Base-by-base conservation (phyloP, 2,329 filamentous ascomycete species). In the Metarhizium anisopliae region DNA sequence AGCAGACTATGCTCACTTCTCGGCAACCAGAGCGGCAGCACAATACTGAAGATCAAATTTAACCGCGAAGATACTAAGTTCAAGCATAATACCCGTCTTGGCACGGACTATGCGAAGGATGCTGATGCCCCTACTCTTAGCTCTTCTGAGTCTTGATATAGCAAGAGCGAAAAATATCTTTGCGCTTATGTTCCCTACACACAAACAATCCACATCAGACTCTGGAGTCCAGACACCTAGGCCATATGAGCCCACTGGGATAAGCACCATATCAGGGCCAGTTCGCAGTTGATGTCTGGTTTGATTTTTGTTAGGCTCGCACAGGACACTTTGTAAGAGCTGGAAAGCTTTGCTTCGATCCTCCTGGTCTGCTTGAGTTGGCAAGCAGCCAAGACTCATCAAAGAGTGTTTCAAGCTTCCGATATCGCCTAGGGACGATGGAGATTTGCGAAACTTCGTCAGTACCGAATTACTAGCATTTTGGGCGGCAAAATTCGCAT, bases 21-120 rank as follows among this genome's bases (percentile, higher is more conserved):
- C 76, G 2, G 81, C 74, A 47, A 87, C 70, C 35, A 71, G 70
- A 2, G 75, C 70, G 2, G 84, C 81, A 6, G 82, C 76, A 59
- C 83, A 87, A 64, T 89, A 89, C 58, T 87, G 84, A 51, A 89
- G 68, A 63, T 87, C 82, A 62, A 86, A 74, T 58, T 75, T 82
- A 61, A 87, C 71, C 10, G 75, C 78, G 4, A 70, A 65, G n/a
- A 86, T 71, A 47, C 79, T 77, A 4, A 88, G 68, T 61, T 87
- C 83, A 5, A 88, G 72, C 81, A 86, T 86, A 1, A 77, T 83
- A 8, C 83, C 83, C 0, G 80, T 78, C 51, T 76, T 75, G 2
- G 82, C 77, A 50, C 79, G 77, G 8, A 86, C 80, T 52, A 78
- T 79, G 47, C 83, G 77, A 16, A 86, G 62, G 11, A 86, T 71